These are phyloP conservation scores for Saccharomycopsis sp. DNA, from an alignment of 805 yeast genomes.

Conservation along the genomic window DNA sequence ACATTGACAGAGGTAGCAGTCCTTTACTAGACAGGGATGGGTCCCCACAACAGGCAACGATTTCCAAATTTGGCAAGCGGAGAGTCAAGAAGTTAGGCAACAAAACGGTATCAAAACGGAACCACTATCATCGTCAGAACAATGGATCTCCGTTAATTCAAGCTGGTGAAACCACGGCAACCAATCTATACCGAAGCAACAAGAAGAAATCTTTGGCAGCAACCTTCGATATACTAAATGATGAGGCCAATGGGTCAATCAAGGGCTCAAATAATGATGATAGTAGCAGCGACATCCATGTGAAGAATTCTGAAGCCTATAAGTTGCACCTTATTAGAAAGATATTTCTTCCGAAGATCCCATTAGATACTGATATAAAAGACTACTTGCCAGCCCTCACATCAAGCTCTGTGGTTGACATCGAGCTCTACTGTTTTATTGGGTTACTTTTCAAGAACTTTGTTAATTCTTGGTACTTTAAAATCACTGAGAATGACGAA, in stretches of 20 bases:
- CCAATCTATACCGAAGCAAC: neutral
- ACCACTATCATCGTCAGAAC: neutral
- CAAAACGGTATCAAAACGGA: slow-evolving; percentile 1
- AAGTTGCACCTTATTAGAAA: slow-evolving; percentile 26
- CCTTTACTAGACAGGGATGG: neutral
- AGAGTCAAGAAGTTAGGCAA: slow-evolving; percentile 9
- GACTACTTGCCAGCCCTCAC: slow-evolving; percentile 35
- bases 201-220: neutral
- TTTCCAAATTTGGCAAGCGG: slow-evolving; percentile 14
- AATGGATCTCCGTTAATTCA: neutral
- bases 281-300: neutral
- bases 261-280: neutral
- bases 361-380: slow-evolving; percentile 19
- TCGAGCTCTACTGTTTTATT: slow-evolving; percentile 39
- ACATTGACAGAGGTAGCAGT: neutral
- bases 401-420: slow-evolving; percentile 35
- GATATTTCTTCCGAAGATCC: slow-evolving; percentile 25
- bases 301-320: slow-evolving; percentile 26
- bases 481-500: slow-evolving; percentile 36
- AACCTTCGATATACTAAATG: slow-evolving; percentile 20
- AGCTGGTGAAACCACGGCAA: neutral
- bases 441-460: slow-evolving; percentile 43
- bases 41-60: slow-evolving; percentile 7
- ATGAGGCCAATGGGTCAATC: neutral
- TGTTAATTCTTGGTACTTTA: slow-evolving; percentile 40